These are phyloP conservation scores for Penicillium corylophilum DNA, from an alignment of 2,329 filamentous ascomycete genomes.

Conservation along the genomic window DNA sequence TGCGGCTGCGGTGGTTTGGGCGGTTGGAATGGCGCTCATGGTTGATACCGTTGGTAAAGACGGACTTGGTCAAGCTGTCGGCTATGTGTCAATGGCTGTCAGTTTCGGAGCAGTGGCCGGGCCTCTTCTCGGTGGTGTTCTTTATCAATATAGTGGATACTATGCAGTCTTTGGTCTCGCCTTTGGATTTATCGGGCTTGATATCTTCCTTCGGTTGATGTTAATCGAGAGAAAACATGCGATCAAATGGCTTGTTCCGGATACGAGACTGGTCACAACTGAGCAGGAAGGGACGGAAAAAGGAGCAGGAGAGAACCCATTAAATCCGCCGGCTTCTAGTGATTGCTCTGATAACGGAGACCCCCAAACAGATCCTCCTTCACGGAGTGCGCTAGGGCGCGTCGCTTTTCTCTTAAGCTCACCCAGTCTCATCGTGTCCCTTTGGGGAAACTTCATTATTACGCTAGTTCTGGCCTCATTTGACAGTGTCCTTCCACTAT, in stretches of 20 bases:
- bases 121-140: slow-evolving; percentile 57
- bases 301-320: no score
- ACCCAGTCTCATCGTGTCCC: slow-evolving; percentile 55
- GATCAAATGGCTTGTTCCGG: slow-evolving; percentile 17
- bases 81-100: slow-evolving; percentile 55
- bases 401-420: slow-evolving; percentile 51
- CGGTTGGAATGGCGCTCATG: slow-evolving; percentile 57
- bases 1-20: slow-evolving; percentile 60
- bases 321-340: no score
- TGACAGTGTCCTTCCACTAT: slow-evolving; percentile 56
- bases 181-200: slow-evolving; percentile 54
- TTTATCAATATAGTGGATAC: slow-evolving; percentile 60
- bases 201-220: slow-evolving; percentile 59
- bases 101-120: slow-evolving; percentile 56
- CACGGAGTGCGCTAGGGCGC: slow-evolving; percentile 1
- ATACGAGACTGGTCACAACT: no score
- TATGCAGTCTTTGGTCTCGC: slow-evolving; percentile 58
- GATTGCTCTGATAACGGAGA: no score
- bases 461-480: slow-evolving; percentile 54
- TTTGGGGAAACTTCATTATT: slow-evolving; percentile 56
- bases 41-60: slow-evolving; percentile 57
- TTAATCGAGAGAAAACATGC: slow-evolving; percentile 62
- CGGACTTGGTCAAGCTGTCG: slow-evolving; percentile 60
- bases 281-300: no score
- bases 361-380: no score